These are phyloP conservation scores for Auricularia heimuer DNA, from an alignment of 768 basidiomycete genomes.

Conservation along the genomic window DNA sequence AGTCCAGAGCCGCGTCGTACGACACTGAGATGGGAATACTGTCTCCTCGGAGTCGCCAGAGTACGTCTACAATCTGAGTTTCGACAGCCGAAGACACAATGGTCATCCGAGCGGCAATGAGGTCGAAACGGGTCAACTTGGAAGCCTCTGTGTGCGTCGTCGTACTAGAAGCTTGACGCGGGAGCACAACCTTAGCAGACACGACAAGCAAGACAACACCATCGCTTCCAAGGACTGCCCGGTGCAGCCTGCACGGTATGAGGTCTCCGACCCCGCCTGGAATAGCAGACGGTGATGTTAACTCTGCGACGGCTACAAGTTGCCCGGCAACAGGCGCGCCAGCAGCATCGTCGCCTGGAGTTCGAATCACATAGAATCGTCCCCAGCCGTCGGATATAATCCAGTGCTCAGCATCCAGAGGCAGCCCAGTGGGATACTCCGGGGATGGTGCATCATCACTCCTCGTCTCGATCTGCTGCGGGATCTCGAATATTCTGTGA, in stretches of 20 bases:
- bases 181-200: background rate
- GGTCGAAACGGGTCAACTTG: slow-evolving; percentile 2
- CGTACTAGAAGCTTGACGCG: background rate
- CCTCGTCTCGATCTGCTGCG: slow-evolving; percentile 31
- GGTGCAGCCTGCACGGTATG: background rate
- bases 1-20: slow-evolving; percentile 34
- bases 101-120: slow-evolving; percentile 3
- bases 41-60: slow-evolving; percentile 63
- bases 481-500: slow-evolving; percentile 48
- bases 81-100: background rate
- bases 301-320: background rate
- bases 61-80: slow-evolving; percentile 32
- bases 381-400: slow-evolving; percentile 66
- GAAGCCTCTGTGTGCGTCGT: background rate
- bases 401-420: slow-evolving; percentile 38
- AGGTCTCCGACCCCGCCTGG: background rate
- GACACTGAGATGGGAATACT: slow-evolving; percentile 56
- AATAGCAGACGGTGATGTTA: background rate
- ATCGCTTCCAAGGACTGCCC: background rate
- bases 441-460: slow-evolving; percentile 14
- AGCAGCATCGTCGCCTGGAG: slow-evolving; percentile 27
- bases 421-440: slow-evolving; percentile 69
- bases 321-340: background rate
- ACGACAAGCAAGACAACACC: background rate
- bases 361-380: slow-evolving; percentile 38